Base-by-base conservation (phyloP, 1,139 yeast species). In the Pichia sp. region DNA sequence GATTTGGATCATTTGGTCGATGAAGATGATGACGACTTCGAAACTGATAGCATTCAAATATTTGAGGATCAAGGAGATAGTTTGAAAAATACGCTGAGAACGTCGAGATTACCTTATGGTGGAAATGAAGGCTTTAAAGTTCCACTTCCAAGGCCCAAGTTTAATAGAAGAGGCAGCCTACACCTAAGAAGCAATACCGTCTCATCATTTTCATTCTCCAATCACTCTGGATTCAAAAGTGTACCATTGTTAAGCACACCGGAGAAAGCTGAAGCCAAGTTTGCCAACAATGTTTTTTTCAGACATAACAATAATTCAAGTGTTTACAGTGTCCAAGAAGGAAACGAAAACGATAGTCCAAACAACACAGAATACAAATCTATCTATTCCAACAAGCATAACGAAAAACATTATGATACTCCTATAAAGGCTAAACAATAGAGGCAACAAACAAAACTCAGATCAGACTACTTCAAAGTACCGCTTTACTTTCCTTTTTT, bases 171-270 rank as follows among this genome's bases (percentile, higher is more conserved):
- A 2, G 52, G 54, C 45, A 15, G 57, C 13, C 43, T 59, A 31
- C 68, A 64, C 55, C 53, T 57, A 42, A 58, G 69, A 43, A 62
- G 68, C 31, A 63, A 66, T 47, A 65, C 70, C 4, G 59, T 65
- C 19, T 58, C 66, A 34, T 54, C 63, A 48, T 59, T 61, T 43
- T 49, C 54, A 30, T 54, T 51, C 30, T 47, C 55, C 10, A 54
- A 52, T 40, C 36, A 30, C 32, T 30, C 41, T 8, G 53, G 54
- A 16, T 45, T 52, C 42, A 50, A 42, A n/a, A 54, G 59, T 50
- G 55, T 50, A n/a, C 59, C 53, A 29, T 48, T 49, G 29, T 38
- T 47, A 45, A 52, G 50, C 11, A 54, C 59, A 15, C 57, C 59
- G 11, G 57, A 54, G 31, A 56, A 47, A 19, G 40, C 36, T 5